These are phyloP conservation scores for Heterobasidion annosum DNA, from an alignment of 1,284 basidiomycete species.

Conservation along the genomic window DNA sequence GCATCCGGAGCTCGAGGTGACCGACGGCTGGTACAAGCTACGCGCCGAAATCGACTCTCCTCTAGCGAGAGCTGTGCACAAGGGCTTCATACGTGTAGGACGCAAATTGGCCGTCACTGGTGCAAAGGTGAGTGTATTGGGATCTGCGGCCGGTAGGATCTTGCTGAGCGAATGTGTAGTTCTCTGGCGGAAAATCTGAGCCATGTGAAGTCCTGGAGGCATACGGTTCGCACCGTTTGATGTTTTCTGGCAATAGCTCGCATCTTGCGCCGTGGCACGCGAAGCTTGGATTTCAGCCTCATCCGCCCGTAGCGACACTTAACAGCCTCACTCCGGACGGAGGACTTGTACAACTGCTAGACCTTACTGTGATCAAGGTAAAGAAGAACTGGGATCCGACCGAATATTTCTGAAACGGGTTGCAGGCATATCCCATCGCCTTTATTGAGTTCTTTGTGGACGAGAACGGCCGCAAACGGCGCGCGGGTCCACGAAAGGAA, in stretches of 20 bases:
- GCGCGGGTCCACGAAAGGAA: constrained; percentile 56
- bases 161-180: constrained; percentile 29
- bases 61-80: constrained; percentile 60
- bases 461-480: constrained; percentile 41
- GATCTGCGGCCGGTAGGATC: background rate
- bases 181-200: constrained; percentile 65
- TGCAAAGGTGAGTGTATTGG: constrained; percentile 52
- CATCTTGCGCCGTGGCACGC: constrained; percentile 84
- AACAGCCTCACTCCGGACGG: constrained; percentile 79
- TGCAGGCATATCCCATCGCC: constrained; percentile 51
- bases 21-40: constrained; percentile 94
- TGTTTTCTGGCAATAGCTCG: constrained; percentile 78
- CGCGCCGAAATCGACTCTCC: constrained; percentile 70
- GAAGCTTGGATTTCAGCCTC: constrained; percentile 68
- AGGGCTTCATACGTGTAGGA: constrained; percentile 65
- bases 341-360: constrained; percentile 70
- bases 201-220: constrained; percentile 81
- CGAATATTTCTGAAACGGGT: constrained; percentile 2
- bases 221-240: constrained; percentile 58
- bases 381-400: constrained; percentile 18
- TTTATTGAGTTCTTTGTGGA: constrained; percentile 52
- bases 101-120: constrained; percentile 79
- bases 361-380: constrained; percentile 68
- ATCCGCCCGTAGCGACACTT: constrained; percentile 66
- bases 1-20: constrained; percentile 69